Percentiles rank a stretch among this genome's conserved stretches.
phyloP scores from a whole-genome alignment of 2,329 filamentous ascomycete species.

The Trichoderma sp. region DNA sequence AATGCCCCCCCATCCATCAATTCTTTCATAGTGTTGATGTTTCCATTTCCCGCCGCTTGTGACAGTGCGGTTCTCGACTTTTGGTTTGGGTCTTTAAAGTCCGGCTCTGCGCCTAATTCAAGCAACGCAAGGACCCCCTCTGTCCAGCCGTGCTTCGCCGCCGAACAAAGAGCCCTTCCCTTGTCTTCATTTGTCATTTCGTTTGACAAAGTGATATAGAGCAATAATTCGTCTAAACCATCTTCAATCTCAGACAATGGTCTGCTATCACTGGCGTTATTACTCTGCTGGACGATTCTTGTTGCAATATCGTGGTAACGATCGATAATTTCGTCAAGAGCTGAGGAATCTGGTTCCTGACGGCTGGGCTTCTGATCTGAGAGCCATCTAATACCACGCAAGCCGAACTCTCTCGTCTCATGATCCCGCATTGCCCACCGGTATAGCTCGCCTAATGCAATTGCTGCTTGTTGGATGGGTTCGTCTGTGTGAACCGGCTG shows the following conservation, averaged over 20 bases:
- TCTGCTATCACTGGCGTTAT: neutral
- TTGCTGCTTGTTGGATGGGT: neutral
- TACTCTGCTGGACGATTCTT: fast-evolving
- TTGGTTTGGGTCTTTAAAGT: neutral
- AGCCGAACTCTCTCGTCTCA: neutral
- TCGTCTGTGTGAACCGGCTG: neutral
- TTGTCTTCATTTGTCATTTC: neutral
- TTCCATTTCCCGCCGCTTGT: neutral
- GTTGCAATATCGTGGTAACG: neutral
- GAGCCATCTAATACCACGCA: neutral
- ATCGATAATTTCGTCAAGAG: neutral
- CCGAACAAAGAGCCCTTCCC: neutral
- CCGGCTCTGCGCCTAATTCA: neutral
- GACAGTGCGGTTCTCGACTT: neutral
- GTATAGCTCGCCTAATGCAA: neutral
- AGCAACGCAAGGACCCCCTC: neutral
- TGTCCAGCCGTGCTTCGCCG: neutral
- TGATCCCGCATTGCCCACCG: neutral
- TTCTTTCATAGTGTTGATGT: neutral
- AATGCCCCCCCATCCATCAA: neutral
- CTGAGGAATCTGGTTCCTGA: fast-evolving
- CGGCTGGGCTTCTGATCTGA: neutral
- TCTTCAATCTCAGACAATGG: neutral
- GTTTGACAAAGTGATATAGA: neutral
- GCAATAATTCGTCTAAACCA: fast-evolving